Evolutionary conservation across 306 rosid species (phyloP), one percentile per base, ranked within the genome.

Genomic region (Gynostemma pentaphyllum): DNA sequence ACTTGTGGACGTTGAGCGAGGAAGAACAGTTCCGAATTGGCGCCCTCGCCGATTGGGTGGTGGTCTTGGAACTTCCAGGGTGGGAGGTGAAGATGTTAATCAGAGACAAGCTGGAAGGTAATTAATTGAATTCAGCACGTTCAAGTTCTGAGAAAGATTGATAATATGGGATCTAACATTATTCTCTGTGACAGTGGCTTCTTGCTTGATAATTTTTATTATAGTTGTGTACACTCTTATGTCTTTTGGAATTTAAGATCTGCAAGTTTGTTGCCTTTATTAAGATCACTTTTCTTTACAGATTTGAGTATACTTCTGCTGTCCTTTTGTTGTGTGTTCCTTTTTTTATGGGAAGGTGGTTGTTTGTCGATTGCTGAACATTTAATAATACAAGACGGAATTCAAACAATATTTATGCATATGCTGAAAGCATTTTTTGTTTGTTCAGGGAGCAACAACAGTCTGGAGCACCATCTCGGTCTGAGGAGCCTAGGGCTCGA

Each of bases 21-120:
- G 99, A 30, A 86, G 99, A 72, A 94, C 99, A 62, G 99, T 94
- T 56, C 99, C 99, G 13, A 94, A 94, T 74, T 94, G 99, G 99
- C 86, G 99, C 30, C 99, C 99, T 67, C 91, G 97, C 23, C 87
- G 99, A 22, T 77, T 94, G 26, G 99, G 99, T 67, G 99, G 99
- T 66, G 97, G 99, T 59, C 95, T 94, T 68, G 99, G 99, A 75
- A 94, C 97, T 64, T 82, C 95, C 41, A 83, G 97, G 78, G 84
- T 94, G 26, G 99, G 99, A 70, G 91, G 97, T 5, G 99, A 92
- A 73, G 96, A 92, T 67, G 83, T 83, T 68, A 89, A 83, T 71
- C 97, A 86, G 82, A 84, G 76, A 61, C 61, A 81, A 47, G 72
- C 99, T 23, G 99, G 99, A 74, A 83, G 97, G 99, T 94, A 79